Percentiles rank a stretch among this genome's conserved stretches.
These are phyloP conservation scores for Dittrichia graveolens DNA, from an alignment of 129 eudicot genomes.

Conservation along the genomic window DNA sequence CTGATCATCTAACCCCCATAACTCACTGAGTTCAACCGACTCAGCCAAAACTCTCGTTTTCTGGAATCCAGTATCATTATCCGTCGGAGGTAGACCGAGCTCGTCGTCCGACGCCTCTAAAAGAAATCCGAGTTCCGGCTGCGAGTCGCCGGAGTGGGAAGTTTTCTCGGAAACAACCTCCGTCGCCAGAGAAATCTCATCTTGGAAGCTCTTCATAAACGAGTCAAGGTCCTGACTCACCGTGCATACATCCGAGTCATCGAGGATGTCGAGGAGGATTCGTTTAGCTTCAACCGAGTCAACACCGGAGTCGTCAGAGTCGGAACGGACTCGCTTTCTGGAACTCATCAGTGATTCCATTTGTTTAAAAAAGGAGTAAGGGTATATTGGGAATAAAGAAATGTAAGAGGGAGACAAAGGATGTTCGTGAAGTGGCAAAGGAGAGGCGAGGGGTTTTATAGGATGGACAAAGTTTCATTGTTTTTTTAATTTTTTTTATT, in stretches of 20 bases:
- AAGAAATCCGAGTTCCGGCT: conserved; percentile 53
- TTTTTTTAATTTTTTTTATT: neutral
- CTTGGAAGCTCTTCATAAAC: conserved; percentile 77
- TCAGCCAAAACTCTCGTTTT: conserved; percentile 46
- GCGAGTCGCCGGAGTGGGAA: conserved; percentile 42
- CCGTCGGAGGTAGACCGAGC: conserved; percentile 63
- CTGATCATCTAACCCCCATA: conserved; percentile 64
- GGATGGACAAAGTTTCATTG: conserved; percentile 26
- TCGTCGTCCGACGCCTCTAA: conserved; percentile 65
- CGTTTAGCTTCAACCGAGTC: conserved; percentile 57
- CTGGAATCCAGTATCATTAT: conserved; percentile 21
- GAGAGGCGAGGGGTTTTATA: conserved; percentile 33
- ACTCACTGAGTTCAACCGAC: conserved; percentile 54
- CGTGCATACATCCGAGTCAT: conserved; percentile 51
- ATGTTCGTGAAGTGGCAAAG: conserved; percentile 48
- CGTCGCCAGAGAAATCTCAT: conserved; percentile 50
- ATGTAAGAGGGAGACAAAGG: conserved; percentile 10
- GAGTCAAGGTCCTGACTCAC: conserved; percentile 68
- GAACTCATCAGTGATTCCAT: conserved; percentile 50
- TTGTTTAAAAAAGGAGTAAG: neutral
- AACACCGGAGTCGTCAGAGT: conserved; percentile 39
- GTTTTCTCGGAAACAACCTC: conserved; percentile 23
- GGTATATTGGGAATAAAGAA: conserved; percentile 22
- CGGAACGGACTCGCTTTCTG: conserved; percentile 46
- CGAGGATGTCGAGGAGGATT: conserved; percentile 49